Conservation (phyloP, 768 basidiomycete species). For the Exidia glandulosa region DNA sequence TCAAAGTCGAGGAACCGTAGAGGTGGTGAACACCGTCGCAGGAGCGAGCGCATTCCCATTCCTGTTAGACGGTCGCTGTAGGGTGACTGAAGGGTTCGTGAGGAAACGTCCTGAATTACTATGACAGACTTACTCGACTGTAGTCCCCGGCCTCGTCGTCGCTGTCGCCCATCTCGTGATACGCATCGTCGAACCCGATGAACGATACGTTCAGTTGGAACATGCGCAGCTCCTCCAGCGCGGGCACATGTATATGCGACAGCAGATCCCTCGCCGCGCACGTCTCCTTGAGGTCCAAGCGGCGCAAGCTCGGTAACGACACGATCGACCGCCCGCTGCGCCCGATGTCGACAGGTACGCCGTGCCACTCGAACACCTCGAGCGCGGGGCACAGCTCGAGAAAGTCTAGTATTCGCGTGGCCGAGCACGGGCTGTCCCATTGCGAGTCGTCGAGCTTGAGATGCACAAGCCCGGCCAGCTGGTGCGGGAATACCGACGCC, state of each 20-base stretch:
- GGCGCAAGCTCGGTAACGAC: conserved; percentile 46
- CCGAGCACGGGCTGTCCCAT: conserved; percentile 39
- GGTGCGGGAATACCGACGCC: conserved; percentile 32
- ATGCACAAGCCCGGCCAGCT: conserved; percentile 32
- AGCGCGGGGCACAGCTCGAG: conserved; percentile 51
- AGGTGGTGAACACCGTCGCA: conserved; percentile 50
- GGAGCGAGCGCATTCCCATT: conserved; percentile 62
- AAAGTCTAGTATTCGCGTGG: conserved; percentile 43
- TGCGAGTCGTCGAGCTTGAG: conserved; percentile 21
- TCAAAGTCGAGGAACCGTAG: conserved; percentile 64
- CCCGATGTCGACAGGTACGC: conserved; percentile 34
- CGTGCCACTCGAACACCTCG: conserved; percentile 45
- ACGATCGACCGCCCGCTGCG: conserved; percentile 23
- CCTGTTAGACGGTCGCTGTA: conserved; percentile 70
- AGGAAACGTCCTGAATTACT: not conserved
- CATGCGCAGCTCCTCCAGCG: conserved; percentile 49
- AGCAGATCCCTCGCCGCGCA: conserved; percentile 56
- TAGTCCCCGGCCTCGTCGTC: conserved; percentile 66
- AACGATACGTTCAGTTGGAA: conserved; percentile 45
- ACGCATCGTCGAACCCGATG: conserved; percentile 22
- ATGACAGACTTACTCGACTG: not conserved
- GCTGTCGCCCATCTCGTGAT: conserved; percentile 51
- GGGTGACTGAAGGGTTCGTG: conserved; percentile 47
- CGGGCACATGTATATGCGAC: conserved; percentile 51
- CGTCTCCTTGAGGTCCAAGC: conserved; percentile 44